phyloP scores from a whole-genome alignment of 2,329 filamentous ascomycete genomes.

The Hypoxylon sp. region DNA sequence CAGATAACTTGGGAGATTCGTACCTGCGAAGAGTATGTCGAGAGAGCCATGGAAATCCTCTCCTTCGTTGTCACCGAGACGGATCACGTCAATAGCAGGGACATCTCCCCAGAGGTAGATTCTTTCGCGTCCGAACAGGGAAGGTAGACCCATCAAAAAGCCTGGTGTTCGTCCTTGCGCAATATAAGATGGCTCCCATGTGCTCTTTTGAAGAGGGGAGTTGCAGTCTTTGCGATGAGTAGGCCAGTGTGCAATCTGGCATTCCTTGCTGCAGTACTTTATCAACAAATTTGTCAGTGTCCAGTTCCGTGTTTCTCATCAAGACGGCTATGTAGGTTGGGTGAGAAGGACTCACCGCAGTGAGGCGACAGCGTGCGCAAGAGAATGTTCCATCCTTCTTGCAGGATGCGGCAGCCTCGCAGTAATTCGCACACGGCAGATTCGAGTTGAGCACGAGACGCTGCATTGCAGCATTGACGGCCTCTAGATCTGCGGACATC shows the following conservation, averaged over 20 bases:
- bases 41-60: slow-evolving; percentile 13
- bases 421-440: slow-evolving; percentile 27
- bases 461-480: not conserved
- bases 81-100: slow-evolving; percentile 38
- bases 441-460: not conserved
- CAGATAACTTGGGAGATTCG: not conserved
- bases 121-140: slow-evolving; percentile 1
- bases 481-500: not conserved
- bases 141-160: slow-evolving; percentile 44
- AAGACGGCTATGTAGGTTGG: not conserved
- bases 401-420: slow-evolving; percentile 10
- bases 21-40: slow-evolving; percentile 32
- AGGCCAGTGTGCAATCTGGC: slow-evolving; percentile 53
- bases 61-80: slow-evolving; percentile 28
- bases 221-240: slow-evolving; percentile 53
- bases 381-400: slow-evolving; percentile 18
- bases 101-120: slow-evolving; percentile 41
- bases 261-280: slow-evolving; percentile 56
- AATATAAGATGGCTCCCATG: slow-evolving; percentile 54
- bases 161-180: slow-evolving; percentile 46
- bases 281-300: not conserved
- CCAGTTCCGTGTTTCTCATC: not conserved
- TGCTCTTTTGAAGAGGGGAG: slow-evolving; percentile 48
- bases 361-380: slow-evolving; percentile 35
- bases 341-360: slow-evolving; percentile 22